These are phyloP conservation scores for Flaveria bidentis DNA, from an alignment of 129 eudicot species.

Conservation along the genomic window DNA sequence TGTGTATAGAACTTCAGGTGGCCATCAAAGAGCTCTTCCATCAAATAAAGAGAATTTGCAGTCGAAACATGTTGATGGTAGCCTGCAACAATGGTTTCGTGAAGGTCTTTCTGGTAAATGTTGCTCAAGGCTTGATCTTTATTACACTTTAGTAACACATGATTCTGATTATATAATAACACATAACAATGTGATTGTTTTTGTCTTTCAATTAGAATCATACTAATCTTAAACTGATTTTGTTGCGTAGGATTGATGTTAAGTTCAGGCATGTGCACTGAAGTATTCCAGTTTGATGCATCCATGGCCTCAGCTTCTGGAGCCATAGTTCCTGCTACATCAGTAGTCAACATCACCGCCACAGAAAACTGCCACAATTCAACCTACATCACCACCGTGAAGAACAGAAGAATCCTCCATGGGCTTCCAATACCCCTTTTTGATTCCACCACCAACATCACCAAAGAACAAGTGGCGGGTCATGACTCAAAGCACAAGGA, in stretches of 20 bases:
- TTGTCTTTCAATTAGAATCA: background rate
- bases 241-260: conserved; percentile 81
- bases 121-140: conserved; percentile 18
- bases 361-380: conserved; percentile 47
- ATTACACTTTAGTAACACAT: background rate
- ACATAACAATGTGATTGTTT: background rate
- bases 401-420: conserved; percentile 79
- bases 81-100: conserved; percentile 88
- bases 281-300: conserved; percentile 94
- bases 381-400: conserved; percentile 50
- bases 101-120: conserved; percentile 90
- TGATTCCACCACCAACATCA: conserved; percentile 46
- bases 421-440: conserved; percentile 66
- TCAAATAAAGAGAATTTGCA: conserved; percentile 53
- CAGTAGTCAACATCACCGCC: conserved; percentile 48
- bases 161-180: background rate
- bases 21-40: conserved; percentile 62
- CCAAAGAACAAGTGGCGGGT: conserved; percentile 45
- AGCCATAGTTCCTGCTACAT: conserved; percentile 64
- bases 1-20: conserved; percentile 42
- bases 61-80: conserved; percentile 61
- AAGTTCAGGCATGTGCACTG: conserved; percentile 90
- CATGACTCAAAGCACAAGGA: conserved; percentile 46
- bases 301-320: conserved; percentile 63
- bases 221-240: conserved; percentile 8